Evolutionary conservation across 148 eudicot genomes (phyloP).

Genomic region (Suaeda aralocaspica): DNA sequence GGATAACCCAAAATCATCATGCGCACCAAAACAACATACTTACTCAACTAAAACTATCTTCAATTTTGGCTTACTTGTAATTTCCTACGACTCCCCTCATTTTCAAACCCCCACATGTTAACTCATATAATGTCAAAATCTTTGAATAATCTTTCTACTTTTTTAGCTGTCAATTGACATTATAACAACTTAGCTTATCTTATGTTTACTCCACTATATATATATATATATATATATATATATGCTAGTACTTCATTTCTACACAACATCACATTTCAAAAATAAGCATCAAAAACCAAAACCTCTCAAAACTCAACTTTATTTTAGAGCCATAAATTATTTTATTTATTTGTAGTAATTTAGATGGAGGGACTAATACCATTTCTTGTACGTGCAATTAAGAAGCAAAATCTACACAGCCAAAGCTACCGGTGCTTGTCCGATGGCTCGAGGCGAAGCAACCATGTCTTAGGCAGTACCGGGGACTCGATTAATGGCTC

Average conservation of each 20-base stretch:
- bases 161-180: not conserved
- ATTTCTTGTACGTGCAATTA: slow-evolving; percentile 30
- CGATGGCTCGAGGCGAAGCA: slow-evolving; percentile 27
- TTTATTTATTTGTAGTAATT: too few relatives aligned
- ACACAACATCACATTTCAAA: not conserved
- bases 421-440: slow-evolving; percentile 26
- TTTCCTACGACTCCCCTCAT: not conserved
- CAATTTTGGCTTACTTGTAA: slow-evolving; percentile 6
- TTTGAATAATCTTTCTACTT: not conserved
- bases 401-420: slow-evolving; percentile 18
- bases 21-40: not conserved
- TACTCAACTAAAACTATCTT: not conserved
- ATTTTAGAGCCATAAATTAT: too few relatives aligned
- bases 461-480: slow-evolving; percentile 20
- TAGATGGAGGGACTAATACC: slow-evolving; percentile 33
- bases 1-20: not conserved
- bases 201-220: not conserved
- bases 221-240: not conserved
- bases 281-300: too few relatives aligned
- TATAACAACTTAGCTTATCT: not conserved
- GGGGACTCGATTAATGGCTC: slow-evolving; percentile 22
- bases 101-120: not conserved
- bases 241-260: not conserved
- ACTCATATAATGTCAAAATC: not conserved
- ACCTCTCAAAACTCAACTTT: not conserved